Base-by-base conservation (phyloP, 192 early-diverging fungal species). In the Backusella tarrabulga region DNA sequence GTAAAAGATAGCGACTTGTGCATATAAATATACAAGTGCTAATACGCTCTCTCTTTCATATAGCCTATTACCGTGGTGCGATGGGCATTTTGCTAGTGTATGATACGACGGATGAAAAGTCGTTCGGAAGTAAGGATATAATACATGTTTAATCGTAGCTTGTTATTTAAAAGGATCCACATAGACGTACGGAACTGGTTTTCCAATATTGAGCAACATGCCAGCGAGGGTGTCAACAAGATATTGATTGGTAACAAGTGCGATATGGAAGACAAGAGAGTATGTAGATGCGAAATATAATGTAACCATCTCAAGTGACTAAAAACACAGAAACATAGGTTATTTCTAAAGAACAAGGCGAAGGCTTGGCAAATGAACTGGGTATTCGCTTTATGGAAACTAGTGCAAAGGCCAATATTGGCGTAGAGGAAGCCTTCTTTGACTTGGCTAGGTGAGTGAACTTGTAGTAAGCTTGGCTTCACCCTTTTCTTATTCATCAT, bases 191-290 rank as follows among this genome's bases (percentile, higher is more conserved):
- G 97, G 81, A 99, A 97, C 88, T 99, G 98, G 98, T 97, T 98
- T 82, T 94, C 95, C 76, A 99, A 99, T 85, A 97, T 99, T 81
- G 98, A 99, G 83, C 97, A 99, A 82, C 95, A 99, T 82, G 98
- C 98, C 52, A 97, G 92, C 83, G 97, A 98, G 83, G 97, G 96
- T 70, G 98, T 99, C 17, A 97, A 98, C 89, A 97, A 97, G 85
- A 97, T 99, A 50, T 90, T 99, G 68, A 95, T 99, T 85, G 98
- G 97, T 71, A 99, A 99, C 91, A 99, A 99, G 81, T 98, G 97
- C 84, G 98, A 99, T 85, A 95, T 98, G 90, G 90, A 93, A 52
- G 98, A 97, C 74, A 95, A 96, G 85, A 94, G 95, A 88, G 94
- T 95, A 82, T 71, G 70, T 66, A 34, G 32, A 68, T 12, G 40